Conservation (phyloP, 768 basidiomycete species). For the Brasilioporus rufonigricans region DNA sequence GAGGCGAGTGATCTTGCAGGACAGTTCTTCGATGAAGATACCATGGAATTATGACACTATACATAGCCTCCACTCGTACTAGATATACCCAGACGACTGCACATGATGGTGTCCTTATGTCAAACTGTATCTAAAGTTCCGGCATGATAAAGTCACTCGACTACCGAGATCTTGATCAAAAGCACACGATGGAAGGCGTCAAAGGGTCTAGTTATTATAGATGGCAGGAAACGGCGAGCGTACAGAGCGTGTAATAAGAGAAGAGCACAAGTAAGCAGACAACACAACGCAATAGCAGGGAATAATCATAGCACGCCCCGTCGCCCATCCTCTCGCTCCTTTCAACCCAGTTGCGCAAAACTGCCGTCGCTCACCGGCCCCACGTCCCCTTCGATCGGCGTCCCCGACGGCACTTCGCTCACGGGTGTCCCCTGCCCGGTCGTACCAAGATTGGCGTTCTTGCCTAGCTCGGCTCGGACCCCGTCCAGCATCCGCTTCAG, state of each 20-base stretch:
- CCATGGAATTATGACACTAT: slow-evolving; percentile 4
- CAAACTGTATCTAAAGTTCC: too few relatives aligned
- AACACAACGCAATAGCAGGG: slow-evolving; percentile 22
- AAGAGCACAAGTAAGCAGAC: slow-evolving; percentile 10
- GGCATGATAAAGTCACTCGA: too few relatives aligned
- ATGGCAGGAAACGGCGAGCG: background rate
- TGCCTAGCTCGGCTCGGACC: slow-evolving; percentile 61
- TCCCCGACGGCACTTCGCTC: slow-evolving; percentile 47
- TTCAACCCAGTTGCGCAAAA: slow-evolving; percentile 48
- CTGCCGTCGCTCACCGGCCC: slow-evolving; percentile 58
- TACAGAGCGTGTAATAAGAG: slow-evolving; percentile 4
- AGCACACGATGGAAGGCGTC: too few relatives aligned
- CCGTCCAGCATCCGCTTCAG: slow-evolving; percentile 71
- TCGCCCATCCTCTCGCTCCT: background rate
- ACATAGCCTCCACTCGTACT: background rate
- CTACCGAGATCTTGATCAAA: too few relatives aligned
- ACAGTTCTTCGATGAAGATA: slow-evolving; percentile 14
- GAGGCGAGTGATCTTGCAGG: slow-evolving; percentile 8
- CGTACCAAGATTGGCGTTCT: slow-evolving; percentile 50
- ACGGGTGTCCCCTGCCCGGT: slow-evolving; percentile 60
- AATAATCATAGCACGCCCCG: slow-evolving; percentile 24
- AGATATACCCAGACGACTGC: background rate
- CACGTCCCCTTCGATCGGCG: slow-evolving; percentile 46
- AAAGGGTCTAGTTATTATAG: slow-evolving; percentile 4
- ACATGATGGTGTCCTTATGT: too few relatives aligned